Evolutionary conservation across 1,139 yeast species (phyloP).

Genomic region (Candida sojae): DNA sequence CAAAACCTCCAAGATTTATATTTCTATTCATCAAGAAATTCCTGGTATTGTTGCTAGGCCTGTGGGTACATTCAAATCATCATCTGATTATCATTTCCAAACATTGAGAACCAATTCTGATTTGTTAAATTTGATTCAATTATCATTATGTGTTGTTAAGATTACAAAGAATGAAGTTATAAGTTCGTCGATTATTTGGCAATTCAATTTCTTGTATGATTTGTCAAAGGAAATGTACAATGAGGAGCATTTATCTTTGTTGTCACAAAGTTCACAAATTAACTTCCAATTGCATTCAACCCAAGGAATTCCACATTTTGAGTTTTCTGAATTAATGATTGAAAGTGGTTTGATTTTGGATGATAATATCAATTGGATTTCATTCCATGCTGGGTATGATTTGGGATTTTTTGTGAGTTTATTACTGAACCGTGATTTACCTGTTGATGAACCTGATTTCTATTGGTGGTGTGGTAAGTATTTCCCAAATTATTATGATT

Average conservation of each 20-base stretch:
- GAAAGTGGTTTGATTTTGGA: conserved; percentile 85
- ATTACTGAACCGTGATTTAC: conserved; percentile 74
- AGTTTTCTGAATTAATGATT: conserved; percentile 81
- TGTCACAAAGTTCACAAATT: conserved; percentile 76
- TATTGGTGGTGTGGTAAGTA: conserved; percentile 68
- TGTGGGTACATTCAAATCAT: conserved; percentile 89
- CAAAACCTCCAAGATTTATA: conserved; percentile 57
- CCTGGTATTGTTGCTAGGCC: conserved; percentile 98
- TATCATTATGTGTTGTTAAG: conserved; percentile 84
- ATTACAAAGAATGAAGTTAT: conserved; percentile 61
- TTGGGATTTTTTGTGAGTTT: conserved; percentile 85
- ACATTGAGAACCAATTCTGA: conserved; percentile 92
- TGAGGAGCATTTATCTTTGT: conserved; percentile 70
- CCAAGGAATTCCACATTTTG: conserved; percentile 77
- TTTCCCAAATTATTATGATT: conserved; percentile 84
- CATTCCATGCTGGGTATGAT: conserved; percentile 95
- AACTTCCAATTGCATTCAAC: conserved; percentile 76
- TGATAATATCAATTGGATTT: conserved; percentile 77
- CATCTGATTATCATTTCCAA: conserved; percentile 93
- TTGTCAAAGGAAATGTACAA: conserved; percentile 77
- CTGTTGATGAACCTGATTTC: conserved; percentile 79
- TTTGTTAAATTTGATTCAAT: conserved; percentile 78
- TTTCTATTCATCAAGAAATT: conserved; percentile 86
- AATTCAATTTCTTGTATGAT: conserved; percentile 87
- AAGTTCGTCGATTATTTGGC: conserved; percentile 81